Base-by-base conservation (phyloP, 148 eudicot genomes). In the Rhododendron kiyosumense region DNA sequence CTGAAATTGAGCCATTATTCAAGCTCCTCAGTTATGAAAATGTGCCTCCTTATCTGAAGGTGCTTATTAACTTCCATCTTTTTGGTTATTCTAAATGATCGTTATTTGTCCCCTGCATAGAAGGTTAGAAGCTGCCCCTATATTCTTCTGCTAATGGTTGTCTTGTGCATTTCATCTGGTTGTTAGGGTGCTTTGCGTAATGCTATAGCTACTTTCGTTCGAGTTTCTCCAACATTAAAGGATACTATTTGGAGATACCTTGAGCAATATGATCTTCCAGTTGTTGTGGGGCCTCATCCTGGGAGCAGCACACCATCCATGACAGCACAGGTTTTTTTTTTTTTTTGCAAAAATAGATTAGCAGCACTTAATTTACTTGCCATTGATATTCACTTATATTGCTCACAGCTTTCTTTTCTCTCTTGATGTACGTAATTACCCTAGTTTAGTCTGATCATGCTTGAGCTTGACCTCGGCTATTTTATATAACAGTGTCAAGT, bases 181-280 rank as follows among this genome's bases (percentile, higher is more conserved):
- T 78, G 81, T 49, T 90, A 97, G 99, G 98, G 99, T 87, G 98
- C 96, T 65, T 87, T 97, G 79, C 94, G 99, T 82, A 93, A 94
- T 83, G 90, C 95, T 73, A 95, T 97, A 38, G 89, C 95, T 86
- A 84, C 94, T 41, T 94, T 97, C 71, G 88, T 93, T 85, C 93
- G 86, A 85, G 95, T 95, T 86, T 91, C 93, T 86, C 98, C 99
- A 34, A 81, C 87, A 84, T 87, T 95, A 85, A 95, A 95, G 91
- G 99, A 91, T 88, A 89, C 93, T 73, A 93, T 94, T 65, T 97
- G 99, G 99, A 93, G 90, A 87, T 95, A 88, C 86, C 95, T 97
- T 88, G 96, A 97, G 93, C 98, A 94, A 84, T 97, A 97, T 87
- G 99, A 97, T 93, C 94, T 97, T 79, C 99, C 98, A 74, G 99